Percentiles rank a stretch among this genome's conserved stretches.
Conservation (phyloP, 2,329 filamentous ascomycete species). For the Metarhizium robertsii region DNA sequence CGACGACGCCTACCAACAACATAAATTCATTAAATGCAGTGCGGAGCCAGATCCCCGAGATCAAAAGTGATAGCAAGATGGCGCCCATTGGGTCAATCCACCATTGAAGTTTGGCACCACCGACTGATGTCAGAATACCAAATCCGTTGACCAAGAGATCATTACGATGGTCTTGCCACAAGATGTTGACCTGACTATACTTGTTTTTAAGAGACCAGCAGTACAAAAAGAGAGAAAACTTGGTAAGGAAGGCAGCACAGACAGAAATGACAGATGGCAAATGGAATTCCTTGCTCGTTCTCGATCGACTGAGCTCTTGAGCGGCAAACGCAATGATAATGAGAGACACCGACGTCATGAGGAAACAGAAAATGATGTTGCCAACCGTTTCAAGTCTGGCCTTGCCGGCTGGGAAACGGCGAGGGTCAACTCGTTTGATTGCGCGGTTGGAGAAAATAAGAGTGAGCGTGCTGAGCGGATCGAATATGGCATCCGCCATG, state of each 20-base stretch:
- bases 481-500: constrained; percentile 92
- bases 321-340: constrained; percentile 86
- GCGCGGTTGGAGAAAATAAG: constrained; percentile 82
- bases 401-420: constrained; percentile 84
- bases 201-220: constrained; percentile 86
- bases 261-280: constrained; percentile 81
- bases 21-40: constrained; percentile 87
- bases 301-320: constrained; percentile 53
- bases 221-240: constrained; percentile 77
- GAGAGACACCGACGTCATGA: constrained; percentile 88
- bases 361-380: constrained; percentile 91
- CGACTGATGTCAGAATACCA: constrained; percentile 83
- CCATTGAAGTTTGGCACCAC: constrained; percentile 80
- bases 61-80: constrained; percentile 69
- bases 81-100: constrained; percentile 94
- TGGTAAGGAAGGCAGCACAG: constrained; percentile 72
- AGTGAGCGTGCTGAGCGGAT: constrained; percentile 80
- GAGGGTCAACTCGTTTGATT: constrained; percentile 75
- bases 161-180: constrained; percentile 96
- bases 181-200: constrained; percentile 82
- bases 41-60: constrained; percentile 70
- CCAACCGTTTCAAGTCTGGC: constrained; percentile 90
- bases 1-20: constrained; percentile 80
- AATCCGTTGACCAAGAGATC: constrained; percentile 96
- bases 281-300: constrained; percentile 57